Conservation (phyloP, 306 rosid genomes). For the Inga oerstediana region DNA sequence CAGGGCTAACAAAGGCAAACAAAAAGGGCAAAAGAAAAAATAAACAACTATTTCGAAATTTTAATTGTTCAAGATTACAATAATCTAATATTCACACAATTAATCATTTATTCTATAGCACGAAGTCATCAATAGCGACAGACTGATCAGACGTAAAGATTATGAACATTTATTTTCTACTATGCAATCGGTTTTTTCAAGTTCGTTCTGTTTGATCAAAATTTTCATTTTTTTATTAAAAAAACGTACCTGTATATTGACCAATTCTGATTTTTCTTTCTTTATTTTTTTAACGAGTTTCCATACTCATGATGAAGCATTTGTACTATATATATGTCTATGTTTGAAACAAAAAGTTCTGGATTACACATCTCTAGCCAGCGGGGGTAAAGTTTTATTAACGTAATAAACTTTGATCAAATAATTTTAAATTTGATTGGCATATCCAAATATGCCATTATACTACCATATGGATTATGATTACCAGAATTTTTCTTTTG, state of each 20-base stretch:
- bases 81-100: neutral
- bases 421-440: neutral
- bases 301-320: neutral
- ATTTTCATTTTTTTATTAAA: neutral
- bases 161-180: neutral
- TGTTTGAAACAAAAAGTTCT: neutral
- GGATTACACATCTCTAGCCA: neutral
- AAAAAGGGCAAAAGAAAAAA: neutral
- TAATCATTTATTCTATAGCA: neutral
- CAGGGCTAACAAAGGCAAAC: neutral
- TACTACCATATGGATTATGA: neutral
- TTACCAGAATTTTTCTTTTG: neutral
- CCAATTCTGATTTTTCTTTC: neutral
- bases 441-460: neutral
- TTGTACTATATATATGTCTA: neutral
- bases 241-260: neutral
- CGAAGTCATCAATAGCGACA: neutral
- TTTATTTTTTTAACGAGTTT: too few species aligned
- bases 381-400: neutral
- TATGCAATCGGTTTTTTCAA: neutral
- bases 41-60: neutral
- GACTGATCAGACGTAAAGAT: neutral
- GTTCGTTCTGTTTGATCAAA: neutral
- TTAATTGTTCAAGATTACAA: neutral
- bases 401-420: neutral